These are phyloP conservation scores for Macrophomina phaseolina DNA, from an alignment of 2,329 filamentous ascomycete genomes.

Conservation along the genomic window DNA sequence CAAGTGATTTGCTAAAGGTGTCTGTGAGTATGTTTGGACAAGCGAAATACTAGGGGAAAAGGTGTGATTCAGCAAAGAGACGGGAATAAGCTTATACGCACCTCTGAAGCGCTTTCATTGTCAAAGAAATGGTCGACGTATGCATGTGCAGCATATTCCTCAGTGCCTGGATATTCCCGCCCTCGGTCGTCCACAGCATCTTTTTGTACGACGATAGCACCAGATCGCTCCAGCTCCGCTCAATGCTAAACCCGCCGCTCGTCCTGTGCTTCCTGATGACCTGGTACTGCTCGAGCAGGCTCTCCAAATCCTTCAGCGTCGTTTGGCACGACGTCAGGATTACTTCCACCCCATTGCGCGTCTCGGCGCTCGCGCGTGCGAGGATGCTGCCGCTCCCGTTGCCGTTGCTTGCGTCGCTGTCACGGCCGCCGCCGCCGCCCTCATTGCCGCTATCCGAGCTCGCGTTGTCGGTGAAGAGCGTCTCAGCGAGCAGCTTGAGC, in stretches of 20 bases:
- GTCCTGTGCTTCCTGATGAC: slow-evolving; percentile 50
- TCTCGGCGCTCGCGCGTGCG: slow-evolving; percentile 41
- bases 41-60: background rate
- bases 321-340: slow-evolving; percentile 48
- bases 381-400: slow-evolving; percentile 36
- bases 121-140: slow-evolving; percentile 46
- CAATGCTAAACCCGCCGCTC: slow-evolving; percentile 47
- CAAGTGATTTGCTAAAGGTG: background rate
- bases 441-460: background rate
- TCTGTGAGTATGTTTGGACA: background rate
- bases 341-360: slow-evolving; percentile 44
- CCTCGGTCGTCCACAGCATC: slow-evolving; percentile 53
- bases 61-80: background rate
- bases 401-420: background rate
- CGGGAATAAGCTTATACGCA: slow-evolving; percentile 27
- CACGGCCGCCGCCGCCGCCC: slow-evolving; percentile 26
- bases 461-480: slow-evolving; percentile 44
- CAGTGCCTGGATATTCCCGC: slow-evolving; percentile 48
- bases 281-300: slow-evolving; percentile 53
- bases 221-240: slow-evolving; percentile 51
- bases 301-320: slow-evolving; percentile 51
- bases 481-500: slow-evolving; percentile 53
- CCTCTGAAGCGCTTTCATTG: slow-evolving; percentile 51
- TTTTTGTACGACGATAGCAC: slow-evolving; percentile 50
- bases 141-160: slow-evolving; percentile 51